Percentiles rank a stretch among this genome's conserved stretches.
Conservation (phyloP, 1,284 basidiomycete genomes). For the Pterulicium gracile region DNA sequence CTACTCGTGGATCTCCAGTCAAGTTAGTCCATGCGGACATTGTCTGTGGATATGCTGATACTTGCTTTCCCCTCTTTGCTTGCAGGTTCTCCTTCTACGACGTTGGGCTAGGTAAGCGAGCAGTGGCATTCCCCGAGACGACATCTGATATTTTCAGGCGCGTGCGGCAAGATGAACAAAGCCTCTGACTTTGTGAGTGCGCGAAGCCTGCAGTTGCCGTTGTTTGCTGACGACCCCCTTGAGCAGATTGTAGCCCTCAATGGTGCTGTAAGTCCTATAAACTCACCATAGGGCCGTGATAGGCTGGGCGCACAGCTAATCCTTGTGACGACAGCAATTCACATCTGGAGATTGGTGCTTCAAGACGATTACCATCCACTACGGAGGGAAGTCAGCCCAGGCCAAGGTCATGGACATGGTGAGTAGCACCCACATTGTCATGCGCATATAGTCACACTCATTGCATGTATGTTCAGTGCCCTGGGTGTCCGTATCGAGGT, state of each 20-base stretch:
- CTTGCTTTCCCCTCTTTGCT: too few relatives aligned
- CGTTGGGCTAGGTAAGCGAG: background rate
- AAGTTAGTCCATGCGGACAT: too few relatives aligned
- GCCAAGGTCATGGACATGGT: constrained; percentile 51
- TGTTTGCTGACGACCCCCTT: background rate
- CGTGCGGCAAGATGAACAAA: constrained; percentile 23
- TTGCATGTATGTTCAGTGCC: constrained; percentile 26
- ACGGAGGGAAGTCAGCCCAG: constrained; percentile 34
- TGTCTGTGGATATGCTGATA: too few relatives aligned
- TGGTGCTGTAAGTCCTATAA: constrained; percentile 16
- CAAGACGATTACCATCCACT: constrained; percentile 43
- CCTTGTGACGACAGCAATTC: constrained; percentile 25
- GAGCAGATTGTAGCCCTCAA: constrained; percentile 31
- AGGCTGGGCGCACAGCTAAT: too few relatives aligned
- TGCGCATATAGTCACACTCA: background rate
- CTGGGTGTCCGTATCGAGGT: constrained; percentile 40
- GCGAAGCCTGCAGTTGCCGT: background rate
- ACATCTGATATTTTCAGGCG: constrained; percentile 23
- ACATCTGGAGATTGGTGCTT: constrained; percentile 34
- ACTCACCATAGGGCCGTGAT: too few relatives aligned
- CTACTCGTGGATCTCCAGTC: too few relatives aligned
- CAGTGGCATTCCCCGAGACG: constrained; percentile 10
- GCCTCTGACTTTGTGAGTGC: constrained; percentile 24
- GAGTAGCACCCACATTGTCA: constrained; percentile 7
- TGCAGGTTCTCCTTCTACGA: constrained; percentile 1